These are phyloP conservation scores for Acacia pycnantha DNA, from an alignment of 331 rosid species.

Conservation along the genomic window DNA sequence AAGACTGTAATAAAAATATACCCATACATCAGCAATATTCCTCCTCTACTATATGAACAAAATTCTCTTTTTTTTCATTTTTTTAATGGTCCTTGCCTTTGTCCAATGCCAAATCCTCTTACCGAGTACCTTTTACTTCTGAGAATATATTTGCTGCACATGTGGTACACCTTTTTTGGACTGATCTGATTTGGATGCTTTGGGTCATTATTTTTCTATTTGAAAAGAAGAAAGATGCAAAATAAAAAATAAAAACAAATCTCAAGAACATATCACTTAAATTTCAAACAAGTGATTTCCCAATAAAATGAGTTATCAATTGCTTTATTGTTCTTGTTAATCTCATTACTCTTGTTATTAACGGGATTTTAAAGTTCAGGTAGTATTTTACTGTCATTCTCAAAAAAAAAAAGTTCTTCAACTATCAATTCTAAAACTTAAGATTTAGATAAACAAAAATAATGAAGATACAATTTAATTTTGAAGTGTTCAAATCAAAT, in stretches of 20 bases:
- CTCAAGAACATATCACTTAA: no score
- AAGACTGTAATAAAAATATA: slow-evolving; percentile 10
- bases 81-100: not conserved
- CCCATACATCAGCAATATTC: not conserved
- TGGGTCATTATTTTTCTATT: not conserved
- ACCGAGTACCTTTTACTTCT: not conserved
- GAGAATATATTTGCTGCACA: not conserved
- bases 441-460: not conserved
- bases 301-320: no score
- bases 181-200: not conserved
- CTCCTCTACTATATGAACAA: not conserved
- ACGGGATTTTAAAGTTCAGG: no score
- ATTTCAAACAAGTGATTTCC: no score
- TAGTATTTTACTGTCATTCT: no score
- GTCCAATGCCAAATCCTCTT: not conserved
- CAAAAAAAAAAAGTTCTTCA: not conserved
- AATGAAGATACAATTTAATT: not conserved
- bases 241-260: not conserved
- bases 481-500: not conserved
- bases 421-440: not conserved
- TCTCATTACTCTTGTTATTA: no score
- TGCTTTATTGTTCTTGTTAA: no score
- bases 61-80: not conserved
- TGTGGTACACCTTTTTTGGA: not conserved
- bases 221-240: not conserved